Evolutionary conservation across 1,284 basidiomycete genomes (phyloP).

Genomic region (Blastosporella zonata): DNA sequence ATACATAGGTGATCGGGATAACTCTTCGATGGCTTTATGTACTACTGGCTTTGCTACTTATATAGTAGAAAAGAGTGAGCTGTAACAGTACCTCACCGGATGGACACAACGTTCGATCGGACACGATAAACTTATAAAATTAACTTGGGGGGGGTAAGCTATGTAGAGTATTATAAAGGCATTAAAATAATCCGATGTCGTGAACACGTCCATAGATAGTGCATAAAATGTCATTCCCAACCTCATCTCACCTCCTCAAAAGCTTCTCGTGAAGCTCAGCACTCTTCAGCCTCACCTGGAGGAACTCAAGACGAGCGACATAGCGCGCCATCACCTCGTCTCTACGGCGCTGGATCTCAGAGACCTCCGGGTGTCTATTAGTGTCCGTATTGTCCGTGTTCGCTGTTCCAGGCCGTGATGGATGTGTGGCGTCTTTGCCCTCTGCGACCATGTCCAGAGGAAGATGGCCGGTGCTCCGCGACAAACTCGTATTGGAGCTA

Average conservation of each 20-base stretch:
- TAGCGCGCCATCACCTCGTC: conserved; percentile 65
- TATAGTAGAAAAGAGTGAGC: no score
- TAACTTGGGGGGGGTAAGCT: neutral
- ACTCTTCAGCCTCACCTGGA: conserved; percentile 68
- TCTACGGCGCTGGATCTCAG: conserved; percentile 42
- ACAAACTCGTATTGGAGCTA: conserved; percentile 27
- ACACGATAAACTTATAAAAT: conserved; percentile 1
- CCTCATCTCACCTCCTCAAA: conserved; percentile 39
- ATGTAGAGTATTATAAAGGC: conserved; percentile 1
- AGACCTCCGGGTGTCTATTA: conserved; percentile 14
- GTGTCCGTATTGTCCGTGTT: conserved; percentile 8
- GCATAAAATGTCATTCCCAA: neutral
- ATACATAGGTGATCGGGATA: no score
- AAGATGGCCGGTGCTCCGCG: conserved; percentile 32
- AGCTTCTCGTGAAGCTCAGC: conserved; percentile 74
- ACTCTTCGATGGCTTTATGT: no score
- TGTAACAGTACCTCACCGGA: no score
- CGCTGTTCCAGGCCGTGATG: conserved; percentile 24
- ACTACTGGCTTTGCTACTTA: no score
- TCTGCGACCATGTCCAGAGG: conserved; percentile 25
- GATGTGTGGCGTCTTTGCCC: conserved; percentile 5
- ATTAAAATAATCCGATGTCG: conserved; percentile 3
- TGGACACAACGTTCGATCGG: no score
- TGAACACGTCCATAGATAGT: conserved; percentile 2
- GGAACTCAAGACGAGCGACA: conserved; percentile 62